A percentile compares a stretch with the other conserved stretches of the same genome.
Evolutionary conservation across 2,329 filamentous ascomycete genomes (phyloP).

Genomic region (Calonectria honghensis): DNA sequence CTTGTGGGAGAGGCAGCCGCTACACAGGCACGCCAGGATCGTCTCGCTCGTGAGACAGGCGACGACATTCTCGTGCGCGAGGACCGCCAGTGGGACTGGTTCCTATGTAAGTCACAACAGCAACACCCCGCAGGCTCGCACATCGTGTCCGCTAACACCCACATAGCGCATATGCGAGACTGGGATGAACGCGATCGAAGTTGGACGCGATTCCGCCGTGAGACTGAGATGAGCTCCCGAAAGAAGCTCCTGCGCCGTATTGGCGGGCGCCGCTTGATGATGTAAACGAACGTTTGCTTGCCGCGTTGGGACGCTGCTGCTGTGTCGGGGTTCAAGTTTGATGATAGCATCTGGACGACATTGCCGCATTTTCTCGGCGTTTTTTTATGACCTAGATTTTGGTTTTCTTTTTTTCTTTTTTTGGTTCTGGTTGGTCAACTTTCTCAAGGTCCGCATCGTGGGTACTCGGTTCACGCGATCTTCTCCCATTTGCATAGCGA

Average conservation of each 20-base stretch:
- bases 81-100: constrained; percentile 77
- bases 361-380: constrained; percentile 55
- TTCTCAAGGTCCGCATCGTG: constrained; percentile 37
- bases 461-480: constrained; percentile 17
- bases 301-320: constrained; percentile 50
- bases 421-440: constrained; percentile 38
- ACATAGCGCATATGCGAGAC: constrained; percentile 69
- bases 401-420: constrained; percentile 42
- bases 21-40: constrained; percentile 71
- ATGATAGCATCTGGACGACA: constrained; percentile 50
- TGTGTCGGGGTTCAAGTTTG: constrained; percentile 45
- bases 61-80: constrained; percentile 74
- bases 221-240: constrained; percentile 59
- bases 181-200: constrained; percentile 70
- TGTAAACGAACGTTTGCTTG: constrained; percentile 46
- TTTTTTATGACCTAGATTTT: constrained; percentile 51
- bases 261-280: constrained; percentile 56
- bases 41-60: constrained; percentile 73
- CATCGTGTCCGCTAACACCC: constrained; percentile 40
- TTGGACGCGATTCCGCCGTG: constrained; percentile 66
- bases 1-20: constrained; percentile 81
- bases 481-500: constrained; percentile 42
- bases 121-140: constrained; percentile 28
- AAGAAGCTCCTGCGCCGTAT: constrained; percentile 65
- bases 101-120: constrained; percentile 69